Conservation (phyloP, 331 rosid genomes). For the Pyrus hybrid region DNA sequence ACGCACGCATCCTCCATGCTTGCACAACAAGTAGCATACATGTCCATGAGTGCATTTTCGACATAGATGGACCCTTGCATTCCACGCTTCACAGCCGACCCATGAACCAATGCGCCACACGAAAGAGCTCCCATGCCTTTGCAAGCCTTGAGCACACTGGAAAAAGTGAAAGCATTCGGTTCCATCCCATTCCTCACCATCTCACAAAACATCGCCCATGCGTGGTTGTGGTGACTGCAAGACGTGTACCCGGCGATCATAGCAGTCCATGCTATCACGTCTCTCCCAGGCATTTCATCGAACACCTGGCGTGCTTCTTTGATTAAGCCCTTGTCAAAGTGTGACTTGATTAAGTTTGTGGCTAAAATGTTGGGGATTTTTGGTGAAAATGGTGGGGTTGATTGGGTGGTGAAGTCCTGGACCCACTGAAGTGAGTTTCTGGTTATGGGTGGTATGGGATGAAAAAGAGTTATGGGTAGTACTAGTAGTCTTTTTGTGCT, state of each 20-base stretch:
- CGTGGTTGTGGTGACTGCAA: constrained; percentile 28
- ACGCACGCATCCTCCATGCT: constrained; percentile 44
- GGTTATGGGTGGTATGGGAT: constrained; percentile 30
- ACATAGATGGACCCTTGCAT: constrained; percentile 46
- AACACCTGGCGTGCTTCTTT: constrained; percentile 57
- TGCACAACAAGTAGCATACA: constrained; percentile 61
- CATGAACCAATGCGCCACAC: constrained; percentile 51
- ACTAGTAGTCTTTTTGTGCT: constrained; percentile 13
- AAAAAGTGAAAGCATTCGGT: constrained; percentile 63
- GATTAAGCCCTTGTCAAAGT: constrained; percentile 26
- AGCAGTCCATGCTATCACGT: constrained; percentile 62
- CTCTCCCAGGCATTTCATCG: constrained; percentile 61
- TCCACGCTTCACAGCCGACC: constrained; percentile 47
- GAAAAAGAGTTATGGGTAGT: constrained; percentile 19
- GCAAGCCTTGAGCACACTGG: constrained; percentile 60
- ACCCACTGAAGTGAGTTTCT: constrained; percentile 31
- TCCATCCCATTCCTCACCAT: constrained; percentile 37
- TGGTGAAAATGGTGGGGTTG: constrained; percentile 25
- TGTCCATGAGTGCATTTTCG: constrained; percentile 58
- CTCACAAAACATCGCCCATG: constrained; percentile 49
- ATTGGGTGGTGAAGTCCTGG: constrained; percentile 9
- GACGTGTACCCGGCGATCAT: constrained; percentile 63
- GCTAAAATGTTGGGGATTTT: constrained; percentile 30
- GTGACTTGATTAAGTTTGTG: constrained; percentile 44
- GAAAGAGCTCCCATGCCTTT: constrained; percentile 51